These are phyloP conservation scores for Hypholoma sublateritium DNA, from an alignment of 768 basidiomycete genomes.

Conservation along the genomic window DNA sequence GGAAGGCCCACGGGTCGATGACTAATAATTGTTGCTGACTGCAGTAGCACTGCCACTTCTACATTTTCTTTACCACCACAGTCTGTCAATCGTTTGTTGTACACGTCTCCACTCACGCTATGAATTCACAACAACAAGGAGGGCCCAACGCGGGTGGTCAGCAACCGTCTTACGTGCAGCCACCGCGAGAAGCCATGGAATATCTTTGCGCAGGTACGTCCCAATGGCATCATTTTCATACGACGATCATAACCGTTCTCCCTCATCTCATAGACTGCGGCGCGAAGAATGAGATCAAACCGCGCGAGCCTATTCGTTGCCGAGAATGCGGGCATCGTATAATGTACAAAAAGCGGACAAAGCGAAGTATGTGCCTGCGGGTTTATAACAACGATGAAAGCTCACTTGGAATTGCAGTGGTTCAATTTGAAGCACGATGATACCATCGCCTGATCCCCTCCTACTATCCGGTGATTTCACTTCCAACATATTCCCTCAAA, in stretches of 20 bases:
- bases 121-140: conserved; percentile 20
- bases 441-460: neutral
- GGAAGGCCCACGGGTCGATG: too few species aligned
- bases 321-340: conserved; percentile 96
- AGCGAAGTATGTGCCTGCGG: conserved; percentile 68
- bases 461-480: neutral
- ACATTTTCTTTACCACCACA: neutral
- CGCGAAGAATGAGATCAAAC: conserved; percentile 87
- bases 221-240: neutral
- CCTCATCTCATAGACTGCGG: conserved; percentile 73
- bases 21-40: neutral
- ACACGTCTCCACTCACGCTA: conserved; percentile 8
- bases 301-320: conserved; percentile 92
- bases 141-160: conserved; percentile 11
- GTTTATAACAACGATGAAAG: conserved; percentile 1
- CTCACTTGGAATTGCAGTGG: conserved; percentile 47
- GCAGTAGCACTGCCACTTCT: conserved; percentile 1
- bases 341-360: conserved; percentile 98
- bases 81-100: neutral
- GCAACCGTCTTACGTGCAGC: conserved; percentile 30
- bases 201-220: conserved; percentile 81
- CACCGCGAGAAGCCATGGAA: conserved; percentile 69
- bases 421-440: conserved; percentile 83
- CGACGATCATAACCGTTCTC: neutral
- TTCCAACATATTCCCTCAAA: neutral